Percentiles rank a stretch among this genome's conserved stretches.
phyloP scores from a whole-genome alignment of 2,329 filamentous ascomycete genomes.

The Reticulascus tulasneorum region DNA sequence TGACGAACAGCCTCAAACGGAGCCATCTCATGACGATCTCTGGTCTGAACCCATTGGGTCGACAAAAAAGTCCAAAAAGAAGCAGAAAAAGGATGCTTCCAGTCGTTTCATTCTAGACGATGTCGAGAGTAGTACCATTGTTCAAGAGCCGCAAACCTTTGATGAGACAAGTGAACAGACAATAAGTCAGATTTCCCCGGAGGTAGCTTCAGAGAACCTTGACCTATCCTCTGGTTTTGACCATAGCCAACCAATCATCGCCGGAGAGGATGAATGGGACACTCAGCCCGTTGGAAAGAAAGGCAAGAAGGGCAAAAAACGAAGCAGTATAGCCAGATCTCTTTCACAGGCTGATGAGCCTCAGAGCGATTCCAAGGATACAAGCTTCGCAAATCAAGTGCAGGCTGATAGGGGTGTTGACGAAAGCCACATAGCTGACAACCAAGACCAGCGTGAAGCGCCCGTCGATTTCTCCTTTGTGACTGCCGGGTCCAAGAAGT shows the following conservation, averaged over 20 bases:
- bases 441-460: not conserved
- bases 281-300: constrained; percentile 18
- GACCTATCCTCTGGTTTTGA: too few relatives aligned
- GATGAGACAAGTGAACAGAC: too few relatives aligned
- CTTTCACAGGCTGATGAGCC: too few relatives aligned
- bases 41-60: constrained; percentile 11
- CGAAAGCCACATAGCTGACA: too few relatives aligned
- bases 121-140: too few relatives aligned
- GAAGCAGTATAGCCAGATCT: too few relatives aligned
- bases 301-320: constrained; percentile 15
- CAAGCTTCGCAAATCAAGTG: too few relatives aligned
- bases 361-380: too few relatives aligned
- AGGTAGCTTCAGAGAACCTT: too few relatives aligned
- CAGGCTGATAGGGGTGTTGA: not conserved
- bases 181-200: too few relatives aligned
- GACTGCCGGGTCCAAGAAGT: constrained; percentile 1
- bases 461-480: not conserved
- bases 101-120: not conserved
- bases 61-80: constrained; percentile 19
- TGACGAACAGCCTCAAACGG: constrained; percentile 5
- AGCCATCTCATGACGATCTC: constrained; percentile 4
- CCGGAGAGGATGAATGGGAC: constrained; percentile 10
- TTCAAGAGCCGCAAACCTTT: too few relatives aligned
- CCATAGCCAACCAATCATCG: too few relatives aligned
- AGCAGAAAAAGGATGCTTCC: constrained; percentile 15